Evolutionary conservation across 768 basidiomycete species (phyloP), one percentile per base, ranked within the genome.

Genomic region (Collybia nuda): DNA sequence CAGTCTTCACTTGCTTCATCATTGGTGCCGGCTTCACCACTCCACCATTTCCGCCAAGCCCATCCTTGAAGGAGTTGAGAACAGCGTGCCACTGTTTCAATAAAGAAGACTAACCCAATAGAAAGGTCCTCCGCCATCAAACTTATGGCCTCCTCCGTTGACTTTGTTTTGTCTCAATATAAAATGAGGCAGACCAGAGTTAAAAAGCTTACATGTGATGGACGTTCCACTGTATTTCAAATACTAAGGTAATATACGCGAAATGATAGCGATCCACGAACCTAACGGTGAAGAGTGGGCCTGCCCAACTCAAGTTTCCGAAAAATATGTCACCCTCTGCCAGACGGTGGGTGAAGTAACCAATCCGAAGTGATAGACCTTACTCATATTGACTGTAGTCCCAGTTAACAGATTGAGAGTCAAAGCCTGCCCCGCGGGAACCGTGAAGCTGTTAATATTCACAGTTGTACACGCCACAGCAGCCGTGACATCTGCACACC

Each of bases 321-420:
- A 88, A 86, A 19, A 62, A 55, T 40, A 87, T 72, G 26, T 86
- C 76, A 15, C 85, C 85, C 53, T 72, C 81, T 85, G 24, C 9
- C 32, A 52, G n/a, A 36, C 23, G 38, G 18, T 22, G 11, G 46
- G 23, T n/a, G 29, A 37, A 28, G 26, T 8, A 42, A 49, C 6
- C 29, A 19, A 44, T 26, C 28, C 19, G 35, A 29, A 42, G 22
- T 41, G 47, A 24, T 40, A 36, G 41, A 32, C n/a, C 23, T 59
- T 55, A 84, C 83, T 63, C 65, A 86, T 64, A 43, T 78, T 84
- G 52, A 87, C 85, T 3, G 73, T 82, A 1, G 82, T 77, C 5
- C 79, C 79, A 21, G 63, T 56, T 36, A 69, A 51, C 28, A 86
- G 68, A 17, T 62, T 55, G 24, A 86, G 71, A 14, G 66, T 69